A percentile compares a stretch with the other conserved stretches of the same genome.
Evolutionary conservation across 768 basidiomycete genomes (phyloP).

Genomic region (Boletus reticuloceps): DNA sequence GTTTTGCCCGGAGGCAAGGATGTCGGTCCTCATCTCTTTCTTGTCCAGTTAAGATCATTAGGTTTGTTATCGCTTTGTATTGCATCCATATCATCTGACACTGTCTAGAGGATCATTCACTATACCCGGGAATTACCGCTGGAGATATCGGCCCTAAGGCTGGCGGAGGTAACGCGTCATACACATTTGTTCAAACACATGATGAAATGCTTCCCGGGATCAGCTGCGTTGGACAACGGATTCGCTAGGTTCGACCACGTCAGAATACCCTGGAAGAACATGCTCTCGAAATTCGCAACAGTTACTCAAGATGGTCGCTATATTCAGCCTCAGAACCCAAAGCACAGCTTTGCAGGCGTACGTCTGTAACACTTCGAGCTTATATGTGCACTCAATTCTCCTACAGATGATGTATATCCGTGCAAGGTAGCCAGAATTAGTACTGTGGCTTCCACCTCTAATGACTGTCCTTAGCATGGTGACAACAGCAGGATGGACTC

Average conservation of each 20-base stretch:
- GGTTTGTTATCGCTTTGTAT: slow-evolving; percentile 36
- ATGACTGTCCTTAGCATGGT: slow-evolving; percentile 51
- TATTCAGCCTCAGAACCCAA: slow-evolving; percentile 64
- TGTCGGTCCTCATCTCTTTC: slow-evolving; percentile 72
- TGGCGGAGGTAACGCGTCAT: slow-evolving; percentile 29
- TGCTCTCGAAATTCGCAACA: slow-evolving; percentile 73
- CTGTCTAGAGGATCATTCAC: slow-evolving; percentile 52
- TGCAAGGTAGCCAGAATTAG: slow-evolving; percentile 41
- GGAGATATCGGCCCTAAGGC: slow-evolving; percentile 60
- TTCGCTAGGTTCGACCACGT: slow-evolving; percentile 65
- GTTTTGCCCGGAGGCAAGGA: slow-evolving; percentile 59
- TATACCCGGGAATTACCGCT: slow-evolving; percentile 57
- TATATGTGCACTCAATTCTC: background rate
- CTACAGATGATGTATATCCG: slow-evolving; percentile 72
- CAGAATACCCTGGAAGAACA: slow-evolving; percentile 63
- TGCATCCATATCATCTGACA: background rate
- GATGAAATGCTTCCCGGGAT: slow-evolving; percentile 38
- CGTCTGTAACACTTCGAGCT: slow-evolving; percentile 21
- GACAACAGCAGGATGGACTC: slow-evolving; percentile 54
- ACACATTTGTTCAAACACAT: background rate
- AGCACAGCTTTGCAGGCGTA: slow-evolving; percentile 74
- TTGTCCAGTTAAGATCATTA: slow-evolving; percentile 63
- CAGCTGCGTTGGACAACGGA: slow-evolving; percentile 58
- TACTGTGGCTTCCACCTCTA: background rate
- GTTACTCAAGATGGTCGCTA: slow-evolving; percentile 67